A percentile compares a stretch with the other conserved stretches of the same genome.
Conservation (phyloP, 2,329 filamentous ascomycete genomes). For the Fusarium guadeloupense region DNA sequence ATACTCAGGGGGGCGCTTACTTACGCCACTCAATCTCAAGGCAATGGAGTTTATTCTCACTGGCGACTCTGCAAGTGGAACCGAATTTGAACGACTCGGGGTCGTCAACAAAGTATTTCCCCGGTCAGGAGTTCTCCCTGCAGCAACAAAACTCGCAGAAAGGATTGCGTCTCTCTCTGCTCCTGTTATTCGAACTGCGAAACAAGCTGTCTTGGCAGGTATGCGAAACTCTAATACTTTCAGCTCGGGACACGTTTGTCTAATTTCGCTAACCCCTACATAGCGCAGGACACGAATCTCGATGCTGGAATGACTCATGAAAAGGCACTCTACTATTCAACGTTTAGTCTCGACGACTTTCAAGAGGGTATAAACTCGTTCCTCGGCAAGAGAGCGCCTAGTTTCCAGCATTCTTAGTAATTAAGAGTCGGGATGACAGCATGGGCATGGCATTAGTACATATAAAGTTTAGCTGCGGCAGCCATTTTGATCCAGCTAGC, state of each 20-base stretch:
- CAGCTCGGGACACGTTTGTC: not conserved
- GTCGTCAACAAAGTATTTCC: conserved; percentile 31
- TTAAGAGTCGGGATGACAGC: not conserved
- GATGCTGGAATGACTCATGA: conserved; percentile 27
- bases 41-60: conserved; percentile 33
- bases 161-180: conserved; percentile 23
- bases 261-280: not conserved
- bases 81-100: conserved; percentile 26
- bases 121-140: conserved; percentile 12
- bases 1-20: no score
- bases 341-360: conserved; percentile 26
- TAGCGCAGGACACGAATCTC: conserved; percentile 20
- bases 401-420: conserved; percentile 20
- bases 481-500: no score
- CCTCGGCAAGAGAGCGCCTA: conserved; percentile 12
- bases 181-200: conserved; percentile 24
- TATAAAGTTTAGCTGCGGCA: no score
- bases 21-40: not conserved
- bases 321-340: conserved; percentile 30
- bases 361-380: conserved; percentile 28
- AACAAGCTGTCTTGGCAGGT: conserved; percentile 31
- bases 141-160: conserved; percentile 16
- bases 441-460: no score
- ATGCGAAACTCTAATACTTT: not conserved
- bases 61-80: conserved; percentile 25